Evolutionary conservation across 2,329 filamentous ascomycete genomes (phyloP), one percentile per base, ranked within the genome.

Genomic region (Ophiostoma triangulosporum): DNA sequence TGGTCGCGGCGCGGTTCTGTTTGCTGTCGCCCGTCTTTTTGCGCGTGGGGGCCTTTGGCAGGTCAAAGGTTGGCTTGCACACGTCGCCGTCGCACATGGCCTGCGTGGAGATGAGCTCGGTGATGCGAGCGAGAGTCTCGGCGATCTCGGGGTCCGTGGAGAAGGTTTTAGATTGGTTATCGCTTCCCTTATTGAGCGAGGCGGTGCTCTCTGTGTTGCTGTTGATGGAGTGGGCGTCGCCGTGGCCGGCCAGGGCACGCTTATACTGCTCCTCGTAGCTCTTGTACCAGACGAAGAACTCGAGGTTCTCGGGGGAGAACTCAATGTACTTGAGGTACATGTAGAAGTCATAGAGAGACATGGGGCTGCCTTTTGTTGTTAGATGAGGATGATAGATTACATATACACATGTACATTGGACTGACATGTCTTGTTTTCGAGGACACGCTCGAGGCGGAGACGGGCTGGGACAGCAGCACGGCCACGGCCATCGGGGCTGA

Each of bases 281-380:
- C 56, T 68, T 70, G 64, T 61, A 74, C 72, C 72, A 74, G 36
- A 74, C 64, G 57, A 71, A 74, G 55, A 74, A 74, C 60, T 74
- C 72, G 8, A 74, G 66, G 57, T 74, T 74, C 62, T 74, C 72
- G 0, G 70, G 64, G 1, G 71, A 73, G 61, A 66, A 70, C 60
- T 74, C 72, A 48, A 74, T 72, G 58, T 74, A 68, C 61, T 73
- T 73, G 49, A 74, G 63, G 55, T 73, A 74, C 70, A 74, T 72
- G 62, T 73, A 73, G 50, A 74, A 74, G 62, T 74, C 72, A 55
- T 73, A 72, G 9, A 74, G 60, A 0, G 70, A 73, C 70, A 74
- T 73, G 4, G 72, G 72, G 51, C 69, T 72, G 57, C 70, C 69
- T 72, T 48, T 43, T 31, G n/a, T 31, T 31, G 40, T 26, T 12